Conservation (phyloP, 192 early-diverging fungal genomes). For the Borealophlyctis nickersoniae region DNA sequence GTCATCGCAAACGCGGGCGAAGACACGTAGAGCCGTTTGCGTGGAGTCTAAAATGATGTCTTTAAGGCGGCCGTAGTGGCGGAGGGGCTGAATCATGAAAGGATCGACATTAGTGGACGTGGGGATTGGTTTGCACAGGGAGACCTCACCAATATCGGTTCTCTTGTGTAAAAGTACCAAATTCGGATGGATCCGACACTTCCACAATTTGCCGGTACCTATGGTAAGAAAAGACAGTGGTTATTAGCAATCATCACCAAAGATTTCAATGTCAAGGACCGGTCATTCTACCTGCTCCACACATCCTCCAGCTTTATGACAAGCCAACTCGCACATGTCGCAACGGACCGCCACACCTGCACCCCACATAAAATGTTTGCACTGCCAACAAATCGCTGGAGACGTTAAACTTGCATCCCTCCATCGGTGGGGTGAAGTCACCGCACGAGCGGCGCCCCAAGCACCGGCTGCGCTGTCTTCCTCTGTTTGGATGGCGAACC, state of each 20-base stretch:
- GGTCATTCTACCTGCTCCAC: too few relatives aligned
- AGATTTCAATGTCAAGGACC: too few relatives aligned
- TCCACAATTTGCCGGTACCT: neutral
- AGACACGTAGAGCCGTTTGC: neutral
- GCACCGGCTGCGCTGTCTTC: neutral
- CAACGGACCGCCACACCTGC: neutral
- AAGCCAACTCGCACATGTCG: neutral
- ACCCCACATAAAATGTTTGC: neutral
- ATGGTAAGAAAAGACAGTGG: too few relatives aligned
- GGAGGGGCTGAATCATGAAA: neutral
- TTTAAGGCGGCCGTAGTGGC: conserved; percentile 5
- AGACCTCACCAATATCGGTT: neutral
- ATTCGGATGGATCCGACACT: neutral
- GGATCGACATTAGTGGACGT: too few relatives aligned
- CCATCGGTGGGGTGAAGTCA: neutral
- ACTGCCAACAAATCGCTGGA: neutral
- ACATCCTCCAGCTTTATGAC: neutral
- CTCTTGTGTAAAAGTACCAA: neutral
- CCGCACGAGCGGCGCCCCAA: neutral
- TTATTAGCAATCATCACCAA: too few relatives aligned
- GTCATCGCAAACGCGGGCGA: conserved; percentile 1
- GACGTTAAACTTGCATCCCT: neutral
- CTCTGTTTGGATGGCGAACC: conserved; percentile 1
- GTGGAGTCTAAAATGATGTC: neutral
- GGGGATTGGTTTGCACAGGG: too few relatives aligned